Percentiles rank a stretch among this genome's conserved stretches.
Evolutionary conservation across 441 rosid species (phyloP).

Genomic region (Melastoma candidum): DNA sequence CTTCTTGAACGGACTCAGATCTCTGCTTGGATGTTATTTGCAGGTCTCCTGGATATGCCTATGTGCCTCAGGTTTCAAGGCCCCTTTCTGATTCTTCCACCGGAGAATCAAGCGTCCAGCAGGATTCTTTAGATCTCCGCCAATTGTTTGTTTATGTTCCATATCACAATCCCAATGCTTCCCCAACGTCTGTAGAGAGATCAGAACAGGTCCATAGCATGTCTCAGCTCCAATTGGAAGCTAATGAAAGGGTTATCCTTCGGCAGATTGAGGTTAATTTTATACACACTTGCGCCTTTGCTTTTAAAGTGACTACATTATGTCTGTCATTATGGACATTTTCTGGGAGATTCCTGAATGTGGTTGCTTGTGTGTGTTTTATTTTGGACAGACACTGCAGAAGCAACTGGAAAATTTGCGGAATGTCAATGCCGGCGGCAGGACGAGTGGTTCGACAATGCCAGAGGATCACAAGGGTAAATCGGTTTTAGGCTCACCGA

Average conservation of each 20-base stretch:
- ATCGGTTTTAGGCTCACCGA: constrained; percentile 17
- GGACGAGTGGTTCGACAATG: constrained; percentile 1
- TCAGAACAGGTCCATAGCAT: constrained; percentile 6
- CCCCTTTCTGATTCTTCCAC: constrained; percentile 19
- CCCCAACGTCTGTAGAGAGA: constrained; percentile 17
- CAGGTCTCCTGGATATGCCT: constrained; percentile 63
- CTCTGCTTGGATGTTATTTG: constrained; percentile 12
- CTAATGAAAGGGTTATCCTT: constrained; percentile 41
- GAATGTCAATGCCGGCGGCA: constrained; percentile 15
- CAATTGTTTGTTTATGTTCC: constrained; percentile 36
- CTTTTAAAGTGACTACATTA: not conserved
- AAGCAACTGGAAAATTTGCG: constrained; percentile 27
- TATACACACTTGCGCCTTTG: not conserved
- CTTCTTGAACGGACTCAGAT: constrained; percentile 2
- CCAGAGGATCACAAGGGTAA: constrained; percentile 34
- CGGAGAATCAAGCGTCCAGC: constrained; percentile 22
- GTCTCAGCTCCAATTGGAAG: constrained; percentile 36
- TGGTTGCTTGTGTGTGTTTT: not conserved
- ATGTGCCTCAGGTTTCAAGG: constrained; percentile 28
- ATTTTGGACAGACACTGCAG: constrained; percentile 23
- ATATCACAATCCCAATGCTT: constrained; percentile 23
- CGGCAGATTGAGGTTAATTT: constrained; percentile 53
- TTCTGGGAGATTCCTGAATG: not conserved
- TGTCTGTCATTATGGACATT: not conserved
- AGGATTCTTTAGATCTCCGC: constrained; percentile 10